A percentile compares a stretch with the other conserved stretches of the same genome.
Conservation (phyloP, 1,139 yeast species). For the Magnusiomyces starmeri region DNA sequence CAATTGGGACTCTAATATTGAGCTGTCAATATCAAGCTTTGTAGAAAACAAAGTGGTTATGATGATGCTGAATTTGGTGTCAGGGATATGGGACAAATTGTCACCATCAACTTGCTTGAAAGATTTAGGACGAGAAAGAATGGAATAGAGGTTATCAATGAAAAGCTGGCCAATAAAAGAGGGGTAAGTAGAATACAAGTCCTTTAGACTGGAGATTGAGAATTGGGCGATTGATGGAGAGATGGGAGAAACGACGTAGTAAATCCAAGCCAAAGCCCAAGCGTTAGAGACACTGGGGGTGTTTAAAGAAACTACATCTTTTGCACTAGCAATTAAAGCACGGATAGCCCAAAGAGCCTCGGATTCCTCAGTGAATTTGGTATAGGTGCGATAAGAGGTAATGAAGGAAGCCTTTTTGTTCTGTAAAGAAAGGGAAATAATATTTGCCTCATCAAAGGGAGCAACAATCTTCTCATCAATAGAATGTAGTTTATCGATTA, state of each 20-base stretch:
- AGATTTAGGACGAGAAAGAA: conserved; percentile 10
- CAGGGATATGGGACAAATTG: conserved; percentile 12
- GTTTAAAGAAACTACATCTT: conserved; percentile 26
- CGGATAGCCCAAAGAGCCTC: conserved; percentile 27
- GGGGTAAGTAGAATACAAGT: conserved; percentile 11
- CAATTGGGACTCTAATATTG: conserved; percentile 38
- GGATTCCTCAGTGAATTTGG: conserved; percentile 20
- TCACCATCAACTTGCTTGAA: conserved; percentile 11
- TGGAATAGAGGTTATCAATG: conserved; percentile 19
- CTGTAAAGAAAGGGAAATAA: conserved; percentile 10
- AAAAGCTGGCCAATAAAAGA: conserved; percentile 17
- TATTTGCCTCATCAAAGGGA: conserved; percentile 6
- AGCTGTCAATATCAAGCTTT: conserved; percentile 1
- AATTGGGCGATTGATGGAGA: conserved; percentile 23
- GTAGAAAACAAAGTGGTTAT: background rate
- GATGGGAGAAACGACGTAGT: conserved; percentile 19
- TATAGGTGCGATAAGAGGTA: conserved; percentile 21
- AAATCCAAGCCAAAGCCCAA: conserved; percentile 28
- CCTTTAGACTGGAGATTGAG: conserved; percentile 15
- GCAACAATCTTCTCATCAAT: conserved; percentile 14
- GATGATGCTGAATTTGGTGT: background rate
- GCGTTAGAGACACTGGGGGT: conserved; percentile 17
- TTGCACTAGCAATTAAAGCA: conserved; percentile 20
- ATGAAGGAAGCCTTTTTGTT: conserved; percentile 20
- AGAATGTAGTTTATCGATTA: conserved; percentile 20